A percentile compares a stretch with the other conserved stretches of the same genome.
Evolutionary conservation across 495 filamentous ascomycete genomes (phyloP).

Genomic region (Aspergillus saccharolyticus): DNA sequence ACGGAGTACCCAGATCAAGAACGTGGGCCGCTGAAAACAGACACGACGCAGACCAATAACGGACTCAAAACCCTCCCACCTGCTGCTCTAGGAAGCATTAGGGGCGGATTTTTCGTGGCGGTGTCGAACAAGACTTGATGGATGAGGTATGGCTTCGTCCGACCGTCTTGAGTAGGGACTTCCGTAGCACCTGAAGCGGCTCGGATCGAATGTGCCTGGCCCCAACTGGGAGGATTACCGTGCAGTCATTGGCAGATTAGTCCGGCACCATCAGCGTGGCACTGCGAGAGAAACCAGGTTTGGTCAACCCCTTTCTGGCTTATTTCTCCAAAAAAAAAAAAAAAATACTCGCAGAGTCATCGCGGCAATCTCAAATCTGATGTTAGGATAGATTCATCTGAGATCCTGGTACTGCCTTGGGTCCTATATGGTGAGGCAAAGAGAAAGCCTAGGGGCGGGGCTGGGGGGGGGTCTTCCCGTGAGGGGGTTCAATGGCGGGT

Average conservation of each 20-base stretch:
- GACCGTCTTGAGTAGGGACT: background rate
- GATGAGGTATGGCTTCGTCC: background rate
- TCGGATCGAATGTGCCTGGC: background rate
- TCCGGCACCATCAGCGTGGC: background rate
- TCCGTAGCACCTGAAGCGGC: background rate
- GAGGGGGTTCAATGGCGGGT: constrained; percentile 3
- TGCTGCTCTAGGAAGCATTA: background rate
- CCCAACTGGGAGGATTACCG: background rate
- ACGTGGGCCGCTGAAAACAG: background rate
- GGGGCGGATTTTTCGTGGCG: background rate
- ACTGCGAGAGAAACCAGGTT: background rate
- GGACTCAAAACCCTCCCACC: background rate
- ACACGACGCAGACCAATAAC: background rate
- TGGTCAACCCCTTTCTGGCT: background rate
- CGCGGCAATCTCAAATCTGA: no score
- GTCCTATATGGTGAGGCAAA: background rate
- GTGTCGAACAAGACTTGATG: background rate
- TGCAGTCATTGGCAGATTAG: background rate
- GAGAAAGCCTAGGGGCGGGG: no score
- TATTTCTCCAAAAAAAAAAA: background rate
- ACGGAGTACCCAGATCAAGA: background rate
- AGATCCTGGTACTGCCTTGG: background rate
- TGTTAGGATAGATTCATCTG: background rate
- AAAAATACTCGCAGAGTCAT: background rate
- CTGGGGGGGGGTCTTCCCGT: constrained; percentile 4